Evolutionary conservation across 2,329 filamentous ascomycete genomes (phyloP).

Genomic region (Plectosphaerella plurivora): DNA sequence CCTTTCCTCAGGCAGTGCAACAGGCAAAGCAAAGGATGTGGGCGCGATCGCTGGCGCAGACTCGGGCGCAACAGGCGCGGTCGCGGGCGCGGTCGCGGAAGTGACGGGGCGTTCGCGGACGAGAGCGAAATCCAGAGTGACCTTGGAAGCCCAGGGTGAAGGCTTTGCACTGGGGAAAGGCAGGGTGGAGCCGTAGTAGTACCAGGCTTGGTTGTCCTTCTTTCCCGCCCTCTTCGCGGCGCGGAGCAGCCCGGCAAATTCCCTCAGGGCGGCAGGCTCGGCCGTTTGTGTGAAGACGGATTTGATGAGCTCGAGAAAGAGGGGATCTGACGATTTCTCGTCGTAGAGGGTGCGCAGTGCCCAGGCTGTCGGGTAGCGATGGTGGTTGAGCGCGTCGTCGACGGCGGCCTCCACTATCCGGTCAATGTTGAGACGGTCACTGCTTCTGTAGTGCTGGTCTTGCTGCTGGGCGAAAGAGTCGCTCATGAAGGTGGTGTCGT

Average conservation of each 20-base stretch:
- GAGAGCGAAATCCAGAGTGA: slow-evolving; percentile 31
- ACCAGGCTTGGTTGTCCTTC: slow-evolving; percentile 43
- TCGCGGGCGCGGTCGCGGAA: background rate
- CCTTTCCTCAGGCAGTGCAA: too few relatives aligned
- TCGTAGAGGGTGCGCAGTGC: slow-evolving; percentile 58
- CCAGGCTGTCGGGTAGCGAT: slow-evolving; percentile 58
- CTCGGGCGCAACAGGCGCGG: background rate
- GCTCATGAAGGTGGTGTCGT: too few relatives aligned
- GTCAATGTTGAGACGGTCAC: slow-evolving; percentile 28
- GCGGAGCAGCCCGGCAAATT: slow-evolving; percentile 47
- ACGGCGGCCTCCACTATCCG: slow-evolving; percentile 54
- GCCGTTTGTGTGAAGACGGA: slow-evolving; percentile 54
- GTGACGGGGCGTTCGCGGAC: background rate
- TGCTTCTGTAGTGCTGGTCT: too few relatives aligned
- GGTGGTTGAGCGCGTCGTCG: slow-evolving; percentile 50
- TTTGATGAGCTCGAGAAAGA: slow-evolving; percentile 53
- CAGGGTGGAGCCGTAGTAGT: slow-evolving; percentile 44
- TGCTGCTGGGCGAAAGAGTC: too few relatives aligned
- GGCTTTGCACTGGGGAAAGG: slow-evolving; percentile 40
- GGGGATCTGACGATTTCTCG: slow-evolving; percentile 45
- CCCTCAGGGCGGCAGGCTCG: slow-evolving; percentile 42
- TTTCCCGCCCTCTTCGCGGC: slow-evolving; percentile 54
- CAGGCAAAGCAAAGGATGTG: background rate
- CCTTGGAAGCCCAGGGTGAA: slow-evolving; percentile 45
- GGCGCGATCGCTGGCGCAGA: background rate